phyloP scores from a whole-genome alignment of 2,329 filamentous ascomycete species.

The Beauveria asiatica region DNA sequence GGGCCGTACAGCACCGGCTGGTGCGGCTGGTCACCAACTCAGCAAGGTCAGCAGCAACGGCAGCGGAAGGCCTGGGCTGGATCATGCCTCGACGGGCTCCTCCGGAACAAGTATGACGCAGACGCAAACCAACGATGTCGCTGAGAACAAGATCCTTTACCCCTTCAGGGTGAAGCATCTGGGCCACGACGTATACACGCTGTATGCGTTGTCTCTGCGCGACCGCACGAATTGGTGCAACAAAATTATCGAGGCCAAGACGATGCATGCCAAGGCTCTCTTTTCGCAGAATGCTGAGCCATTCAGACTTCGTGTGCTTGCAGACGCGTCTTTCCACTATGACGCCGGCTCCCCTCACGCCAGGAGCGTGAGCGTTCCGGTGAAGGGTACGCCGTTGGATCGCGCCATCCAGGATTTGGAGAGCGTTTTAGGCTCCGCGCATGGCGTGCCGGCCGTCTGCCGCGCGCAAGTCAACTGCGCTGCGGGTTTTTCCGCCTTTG shows the following conservation, averaged over 20 bases:
- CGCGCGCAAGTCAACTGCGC: slow-evolving; percentile 86
- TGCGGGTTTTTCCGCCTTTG: slow-evolving; percentile 76
- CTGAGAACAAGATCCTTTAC: slow-evolving; percentile 77
- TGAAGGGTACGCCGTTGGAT: slow-evolving; percentile 86
- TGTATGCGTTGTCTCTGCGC: slow-evolving; percentile 72
- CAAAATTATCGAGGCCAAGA: slow-evolving; percentile 93
- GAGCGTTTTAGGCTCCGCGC: slow-evolving; percentile 59
- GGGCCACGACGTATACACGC: slow-evolving; percentile 83
- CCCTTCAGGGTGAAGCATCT: slow-evolving; percentile 95
- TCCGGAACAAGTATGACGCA: slow-evolving; percentile 44
- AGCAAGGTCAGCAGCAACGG: slow-evolving; percentile 46
- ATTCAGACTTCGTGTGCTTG: slow-evolving; percentile 84
- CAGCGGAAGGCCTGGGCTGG: slow-evolving; percentile 48
- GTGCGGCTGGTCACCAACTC: slow-evolving; percentile 49
- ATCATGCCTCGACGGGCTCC: slow-evolving; percentile 59
- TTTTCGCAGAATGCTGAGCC: slow-evolving; percentile 92
- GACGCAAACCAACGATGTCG: slow-evolving; percentile 46
- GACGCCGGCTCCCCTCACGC: slow-evolving; percentile 53
- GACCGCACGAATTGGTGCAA: slow-evolving; percentile 82
- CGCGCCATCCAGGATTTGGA: slow-evolving; percentile 86
- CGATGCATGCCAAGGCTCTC: slow-evolving; percentile 78
- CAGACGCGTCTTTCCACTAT: slow-evolving; percentile 84
- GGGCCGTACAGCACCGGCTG: slow-evolving; percentile 50
- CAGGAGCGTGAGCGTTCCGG: slow-evolving; percentile 59
- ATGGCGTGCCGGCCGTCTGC: slow-evolving; percentile 69